Evolutionary conservation across 345 rosid genomes (phyloP), one percentile per base, ranked within the genome.

Genomic region (Dipteronia sinensis): DNA sequence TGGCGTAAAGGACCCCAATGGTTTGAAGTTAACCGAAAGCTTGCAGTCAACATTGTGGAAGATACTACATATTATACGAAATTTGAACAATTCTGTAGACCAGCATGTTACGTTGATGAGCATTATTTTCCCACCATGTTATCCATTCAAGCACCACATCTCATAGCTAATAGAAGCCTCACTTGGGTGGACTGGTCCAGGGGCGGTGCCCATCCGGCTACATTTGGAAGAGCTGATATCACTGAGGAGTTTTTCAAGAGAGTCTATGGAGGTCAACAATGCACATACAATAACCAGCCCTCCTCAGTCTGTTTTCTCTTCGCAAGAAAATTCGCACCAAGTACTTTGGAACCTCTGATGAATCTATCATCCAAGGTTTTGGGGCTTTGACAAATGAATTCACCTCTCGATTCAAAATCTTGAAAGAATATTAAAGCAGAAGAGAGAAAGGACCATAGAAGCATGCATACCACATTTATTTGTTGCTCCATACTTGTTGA

Each of bases 121-220:
- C 99, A 96, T 83, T 94, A 92, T 76, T 93, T 96, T 86, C 98
- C 98, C 0, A 94, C 99, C 10, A 92, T 94, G 99, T 83, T 96
- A 68, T 88, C 91, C n/a, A 88, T 96, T n/a, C 79, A 85, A 84
- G 88, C 90, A 34, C 75, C 94, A 25, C n/a, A 67, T 11, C 86
- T 69, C 27, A 38, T 96, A 56, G 99, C 98, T 9, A 96, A 96
- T 73, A 82, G 98, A 81, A 94, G 95, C 88, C 11, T 91, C 69
- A 94, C 99, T 0, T 94, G 95, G 97, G 98, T 90, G 34, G 99
- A 97, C 82, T 97, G 98, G 99, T 97, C 99, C 0, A 85, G 99
- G 66, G 99, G 99, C 0, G 98, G 98, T 0, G 78, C 98, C 69
- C 99, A 94, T 83, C 99, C 98, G 0, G 98, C 97, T 44, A 94